These are phyloP conservation scores for Globisporangium spiculum DNA, from an alignment of 352 stramenopile genomes.

Conservation along the genomic window DNA sequence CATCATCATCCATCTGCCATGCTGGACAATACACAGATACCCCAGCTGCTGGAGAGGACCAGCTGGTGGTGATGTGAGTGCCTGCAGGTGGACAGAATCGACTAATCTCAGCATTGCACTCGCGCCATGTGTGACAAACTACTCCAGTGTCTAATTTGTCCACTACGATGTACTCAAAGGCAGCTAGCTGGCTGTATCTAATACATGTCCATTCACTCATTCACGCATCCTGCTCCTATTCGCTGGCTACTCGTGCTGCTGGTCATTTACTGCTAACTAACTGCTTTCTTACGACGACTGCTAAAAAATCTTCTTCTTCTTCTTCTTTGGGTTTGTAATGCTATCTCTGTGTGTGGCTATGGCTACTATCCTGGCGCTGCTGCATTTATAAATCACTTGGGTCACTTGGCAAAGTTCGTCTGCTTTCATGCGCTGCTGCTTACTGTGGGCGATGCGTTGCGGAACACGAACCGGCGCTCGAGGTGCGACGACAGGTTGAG, in stretches of 20 bases:
- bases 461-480: slow-evolving; percentile 73
- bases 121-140: neutral
- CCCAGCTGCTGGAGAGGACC: neutral
- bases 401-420: no score
- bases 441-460: slow-evolving; percentile 21
- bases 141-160: neutral
- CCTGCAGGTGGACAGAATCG: neutral
- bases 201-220: neutral
- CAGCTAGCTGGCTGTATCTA: neutral
- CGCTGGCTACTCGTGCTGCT: neutral
- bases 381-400: slow-evolving; percentile 5
- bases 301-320: neutral
- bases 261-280: neutral
- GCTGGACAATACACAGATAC: neutral
- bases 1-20: neutral
- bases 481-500: slow-evolving; percentile 73
- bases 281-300: slow-evolving; percentile 5
- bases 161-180: neutral
- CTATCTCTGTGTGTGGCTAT: neutral
- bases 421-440: neutral
- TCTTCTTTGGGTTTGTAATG: neutral
- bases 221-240: neutral
- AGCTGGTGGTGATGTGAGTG: neutral
- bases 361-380: slow-evolving; percentile 1
- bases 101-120: neutral